Base-by-base conservation (phyloP, 192 early-diverging fungal species). In the Phlyctochytrium planicorne region DNA sequence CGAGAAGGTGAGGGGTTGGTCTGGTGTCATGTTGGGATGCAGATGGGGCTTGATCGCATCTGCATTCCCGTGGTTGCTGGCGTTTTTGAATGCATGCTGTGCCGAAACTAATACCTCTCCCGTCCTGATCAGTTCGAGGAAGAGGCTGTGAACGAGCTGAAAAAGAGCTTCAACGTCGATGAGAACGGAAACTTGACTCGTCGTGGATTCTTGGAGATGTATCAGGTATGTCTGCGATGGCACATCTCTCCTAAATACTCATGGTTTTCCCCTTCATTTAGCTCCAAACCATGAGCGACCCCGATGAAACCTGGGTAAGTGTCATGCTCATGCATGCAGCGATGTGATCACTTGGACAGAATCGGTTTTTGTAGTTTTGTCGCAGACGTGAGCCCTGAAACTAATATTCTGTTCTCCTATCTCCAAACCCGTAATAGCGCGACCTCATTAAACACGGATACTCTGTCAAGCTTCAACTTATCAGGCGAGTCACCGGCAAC, bases 191-290 rank as follows among this genome's bases (percentile, higher is more conserved):
- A 82, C 24, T 66, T 95, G 59, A 86, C 88, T 1, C 76, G 73
- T 25, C 80, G 79, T 35, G 93, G 93, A 3, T 95, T 93, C 63
- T 53, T 91, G 47, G 89, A 95, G 72, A 86, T 95, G 84, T 91
- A 91, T 78, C 87, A 88, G 60, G 69, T 90, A 55, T 6, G 55
- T 57, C 27, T 6, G 4, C 55, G 25, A 25, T 47, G 10, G 40
- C 40, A 14, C 20, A 14, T 14, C 40, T 6, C 40, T 14, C 40
- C 20, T 47, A 47, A 47, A 47, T 20, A 47, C 6, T 47, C n/a
- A 47, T 47, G 40, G 40, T 20, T 47, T 20, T 47, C 40, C 20
- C 40, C 20, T 47, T 47, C 40, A 20, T 25, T 6, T 25, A 57
- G 55, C 64, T 72, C 2, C 70, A 72, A 37, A 72, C 70, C n/a